These are phyloP conservation scores for Acidiella bohemica DNA, from an alignment of 495 filamentous ascomycete genomes.

Conservation along the genomic window DNA sequence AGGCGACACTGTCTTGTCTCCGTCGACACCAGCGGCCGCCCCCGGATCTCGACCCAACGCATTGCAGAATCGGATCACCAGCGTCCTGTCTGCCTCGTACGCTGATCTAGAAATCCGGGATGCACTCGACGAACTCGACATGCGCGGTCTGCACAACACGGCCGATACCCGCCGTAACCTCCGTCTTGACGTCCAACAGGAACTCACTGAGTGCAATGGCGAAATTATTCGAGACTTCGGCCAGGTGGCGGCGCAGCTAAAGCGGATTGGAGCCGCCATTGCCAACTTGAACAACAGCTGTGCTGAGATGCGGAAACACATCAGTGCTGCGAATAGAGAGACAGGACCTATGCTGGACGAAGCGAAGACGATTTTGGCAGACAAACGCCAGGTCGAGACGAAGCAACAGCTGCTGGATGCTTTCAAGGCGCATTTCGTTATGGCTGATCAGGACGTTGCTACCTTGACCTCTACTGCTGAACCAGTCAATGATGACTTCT, in stretches of 20 bases:
- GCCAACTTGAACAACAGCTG: conserved; percentile 66
- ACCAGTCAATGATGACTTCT: conserved; percentile 77
- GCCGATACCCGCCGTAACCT: conserved; percentile 67
- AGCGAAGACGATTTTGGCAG: conserved; percentile 55
- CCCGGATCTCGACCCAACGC: conserved; percentile 26
- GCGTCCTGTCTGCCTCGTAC: conserved; percentile 81
- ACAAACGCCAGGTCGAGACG: conserved; percentile 65
- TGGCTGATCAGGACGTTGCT: conserved; percentile 65
- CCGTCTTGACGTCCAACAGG: conserved; percentile 74
- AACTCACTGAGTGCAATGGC: conserved; percentile 87
- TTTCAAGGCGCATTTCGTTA: conserved; percentile 71
- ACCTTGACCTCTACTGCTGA: conserved; percentile 61
- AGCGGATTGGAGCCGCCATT: conserved; percentile 69
- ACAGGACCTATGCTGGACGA: conserved; percentile 69
- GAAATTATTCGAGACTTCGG: conserved; percentile 85
- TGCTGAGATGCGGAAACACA: conserved; percentile 64
- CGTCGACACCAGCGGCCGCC: not conserved
- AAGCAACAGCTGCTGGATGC: conserved; percentile 75
- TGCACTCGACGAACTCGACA: conserved; percentile 64
- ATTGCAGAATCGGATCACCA: conserved; percentile 61
- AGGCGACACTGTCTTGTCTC: conserved; percentile 1
- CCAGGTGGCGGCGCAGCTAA: conserved; percentile 84
- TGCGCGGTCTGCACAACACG: conserved; percentile 56
- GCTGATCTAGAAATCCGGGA: conserved; percentile 85
- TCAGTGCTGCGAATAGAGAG: conserved; percentile 57